These are phyloP conservation scores for Smallanthus sonchifolius DNA, from an alignment of 129 eudicot genomes.

Conservation along the genomic window DNA sequence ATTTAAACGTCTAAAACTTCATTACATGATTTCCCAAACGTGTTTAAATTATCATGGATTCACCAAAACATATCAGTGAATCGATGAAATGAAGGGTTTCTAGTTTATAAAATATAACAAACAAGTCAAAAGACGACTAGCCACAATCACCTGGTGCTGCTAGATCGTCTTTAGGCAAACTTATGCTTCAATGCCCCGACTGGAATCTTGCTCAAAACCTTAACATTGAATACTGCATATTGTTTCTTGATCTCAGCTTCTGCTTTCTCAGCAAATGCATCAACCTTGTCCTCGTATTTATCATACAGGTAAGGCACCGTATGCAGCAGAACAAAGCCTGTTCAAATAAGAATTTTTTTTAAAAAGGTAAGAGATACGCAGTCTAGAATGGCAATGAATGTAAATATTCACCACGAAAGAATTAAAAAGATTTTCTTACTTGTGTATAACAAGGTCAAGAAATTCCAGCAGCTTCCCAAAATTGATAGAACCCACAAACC, in stretches of 20 bases:
- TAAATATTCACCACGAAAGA: not conserved
- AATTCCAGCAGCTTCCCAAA: slow-evolving; percentile 60
- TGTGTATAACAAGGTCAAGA: slow-evolving; percentile 64
- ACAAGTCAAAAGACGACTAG: slow-evolving; percentile 22
- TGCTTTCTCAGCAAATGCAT: slow-evolving; percentile 76
- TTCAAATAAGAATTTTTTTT: not conserved
- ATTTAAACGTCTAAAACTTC: slow-evolving; percentile 26
- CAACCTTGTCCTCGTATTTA: slow-evolving; percentile 74
- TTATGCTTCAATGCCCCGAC: slow-evolving; percentile 59
- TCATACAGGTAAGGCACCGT: slow-evolving; percentile 80
- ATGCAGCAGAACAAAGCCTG: slow-evolving; percentile 67
- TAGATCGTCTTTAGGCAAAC: slow-evolving; percentile 21
- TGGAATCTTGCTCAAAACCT: slow-evolving; percentile 84
- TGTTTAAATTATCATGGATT: slow-evolving; percentile 25
- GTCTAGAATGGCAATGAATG: not conserved
- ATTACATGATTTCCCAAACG: slow-evolving; percentile 25
- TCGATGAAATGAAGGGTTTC: slow-evolving; percentile 5
- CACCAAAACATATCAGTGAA: slow-evolving; percentile 25
- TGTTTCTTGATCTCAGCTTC: slow-evolving; percentile 75
- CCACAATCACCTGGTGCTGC: slow-evolving; percentile 16
- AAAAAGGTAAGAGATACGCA: not conserved
- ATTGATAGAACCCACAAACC: slow-evolving; percentile 76
- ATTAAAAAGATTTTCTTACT: slow-evolving; percentile 38
- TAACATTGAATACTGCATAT: slow-evolving; percentile 61
- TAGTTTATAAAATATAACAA: slow-evolving; percentile 40